Evolutionary conservation across 1,284 basidiomycete genomes (phyloP).

Genomic region (Omphalotus olearius): DNA sequence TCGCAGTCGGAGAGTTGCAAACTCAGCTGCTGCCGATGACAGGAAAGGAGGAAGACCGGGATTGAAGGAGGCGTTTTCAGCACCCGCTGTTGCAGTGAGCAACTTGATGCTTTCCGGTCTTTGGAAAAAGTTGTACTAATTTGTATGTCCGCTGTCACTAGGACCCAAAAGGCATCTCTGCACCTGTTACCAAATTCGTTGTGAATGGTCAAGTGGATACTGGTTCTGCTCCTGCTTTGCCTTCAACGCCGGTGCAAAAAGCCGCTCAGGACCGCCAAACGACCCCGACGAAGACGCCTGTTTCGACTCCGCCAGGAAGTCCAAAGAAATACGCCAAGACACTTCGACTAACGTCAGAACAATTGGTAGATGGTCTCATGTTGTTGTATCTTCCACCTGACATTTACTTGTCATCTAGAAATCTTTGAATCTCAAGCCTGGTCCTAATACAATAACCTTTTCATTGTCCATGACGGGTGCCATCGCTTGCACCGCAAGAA

Average conservation of each 20-base stretch:
- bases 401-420: slow-evolving; percentile 46
- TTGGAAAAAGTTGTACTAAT: not conserved
- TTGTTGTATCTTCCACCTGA: not conserved
- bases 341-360: slow-evolving; percentile 55
- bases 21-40: not conserved
- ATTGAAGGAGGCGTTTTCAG: slow-evolving; percentile 26
- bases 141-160: not conserved
- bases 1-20: slow-evolving; percentile 41
- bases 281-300: slow-evolving; percentile 9
- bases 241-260: slow-evolving; percentile 30
- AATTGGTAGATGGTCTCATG: slow-evolving; percentile 16
- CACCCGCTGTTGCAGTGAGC: slow-evolving; percentile 16
- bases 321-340: slow-evolving; percentile 82
- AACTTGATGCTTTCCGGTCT: slow-evolving; percentile 4
- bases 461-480: slow-evolving; percentile 88
- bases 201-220: slow-evolving; percentile 5
- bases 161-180: not conserved
- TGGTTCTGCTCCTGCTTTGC: slow-evolving; percentile 34
- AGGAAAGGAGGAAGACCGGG: slow-evolving; percentile 22
- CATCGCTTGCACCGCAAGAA: slow-evolving; percentile 86
- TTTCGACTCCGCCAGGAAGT: slow-evolving; percentile 1
- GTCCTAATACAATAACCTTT: slow-evolving; percentile 92
- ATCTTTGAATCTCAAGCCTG: slow-evolving; percentile 82
- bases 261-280: slow-evolving; percentile 17
- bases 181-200: not conserved